Conservation (phyloP, 148 eudicot genomes). For the Fallopia convolvulus region DNA sequence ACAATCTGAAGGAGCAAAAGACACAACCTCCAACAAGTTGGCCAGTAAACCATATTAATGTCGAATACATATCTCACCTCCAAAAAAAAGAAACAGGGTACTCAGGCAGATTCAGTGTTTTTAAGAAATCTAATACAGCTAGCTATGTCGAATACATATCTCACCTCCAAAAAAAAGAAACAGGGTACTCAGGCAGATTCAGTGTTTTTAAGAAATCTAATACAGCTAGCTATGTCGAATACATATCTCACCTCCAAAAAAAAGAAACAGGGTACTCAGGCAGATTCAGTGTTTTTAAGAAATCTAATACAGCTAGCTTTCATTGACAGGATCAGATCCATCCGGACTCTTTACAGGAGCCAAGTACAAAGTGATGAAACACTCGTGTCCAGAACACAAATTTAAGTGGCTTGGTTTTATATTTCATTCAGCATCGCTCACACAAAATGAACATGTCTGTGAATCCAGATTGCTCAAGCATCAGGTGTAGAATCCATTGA, state of each 20-base stretch:
- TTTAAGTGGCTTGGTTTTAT: neutral
- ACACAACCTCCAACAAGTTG: constrained; percentile 9
- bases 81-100: no score
- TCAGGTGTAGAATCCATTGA: neutral
- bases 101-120: no score
- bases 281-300: constrained; percentile 70
- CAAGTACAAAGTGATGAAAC: neutral
- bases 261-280: constrained; percentile 42
- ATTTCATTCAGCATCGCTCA: neutral
- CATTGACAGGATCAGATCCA: neutral
- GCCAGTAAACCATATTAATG: neutral
- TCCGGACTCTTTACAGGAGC: neutral
- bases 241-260: neutral
- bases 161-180: neutral
- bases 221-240: no score
- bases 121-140: no score
- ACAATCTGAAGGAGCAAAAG: constrained; percentile 71
- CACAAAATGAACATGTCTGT: neutral
- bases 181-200: no score
- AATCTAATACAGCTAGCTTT: constrained; percentile 38
- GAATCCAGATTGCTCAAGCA: neutral
- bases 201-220: no score
- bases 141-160: neutral
- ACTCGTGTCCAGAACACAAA: neutral
- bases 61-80: constrained; percentile 3